These are phyloP conservation scores for Sporothrix brasiliensis DNA, from an alignment of 2,329 filamentous ascomycete genomes.

Conservation along the genomic window DNA sequence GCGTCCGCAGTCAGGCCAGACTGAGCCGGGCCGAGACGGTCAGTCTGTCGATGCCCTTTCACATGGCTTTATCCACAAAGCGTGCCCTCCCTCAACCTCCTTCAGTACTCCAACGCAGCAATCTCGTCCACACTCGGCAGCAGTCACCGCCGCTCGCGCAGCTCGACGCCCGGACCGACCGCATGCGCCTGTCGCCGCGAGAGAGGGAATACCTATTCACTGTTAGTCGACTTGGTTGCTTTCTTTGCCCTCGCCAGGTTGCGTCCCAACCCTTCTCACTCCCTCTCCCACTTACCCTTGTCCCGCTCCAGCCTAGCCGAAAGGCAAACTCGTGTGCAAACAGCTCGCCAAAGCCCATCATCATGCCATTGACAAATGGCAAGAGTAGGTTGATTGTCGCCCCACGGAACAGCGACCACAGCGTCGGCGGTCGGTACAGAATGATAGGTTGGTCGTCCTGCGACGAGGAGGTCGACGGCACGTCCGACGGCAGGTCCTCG, in stretches of 20 bases:
- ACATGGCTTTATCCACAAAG: too few species aligned
- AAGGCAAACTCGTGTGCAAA: conserved; percentile 97
- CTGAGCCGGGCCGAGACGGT: too few species aligned
- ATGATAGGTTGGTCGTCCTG: conserved; percentile 62
- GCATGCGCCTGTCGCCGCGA: conserved; percentile 65
- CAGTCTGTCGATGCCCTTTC: neutral
- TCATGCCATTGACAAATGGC: conserved; percentile 96
- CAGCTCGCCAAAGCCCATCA: conserved; percentile 95
- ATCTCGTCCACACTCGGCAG: conserved; percentile 6
- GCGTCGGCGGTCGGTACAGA: conserved; percentile 83
- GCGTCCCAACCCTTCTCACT: neutral
- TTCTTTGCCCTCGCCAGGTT: neutral
- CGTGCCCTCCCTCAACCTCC: neutral
- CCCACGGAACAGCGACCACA: conserved; percentile 83
- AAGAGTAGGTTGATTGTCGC: conserved; percentile 94
- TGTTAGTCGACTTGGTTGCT: conserved; percentile 22
- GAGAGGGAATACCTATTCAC: conserved; percentile 57
- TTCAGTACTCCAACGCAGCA: neutral
- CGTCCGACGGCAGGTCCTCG: conserved; percentile 64
- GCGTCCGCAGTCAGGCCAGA: neutral
- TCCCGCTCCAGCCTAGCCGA: conserved; percentile 87
- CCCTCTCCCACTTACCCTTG: conserved; percentile 67
- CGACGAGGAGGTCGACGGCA: conserved; percentile 53
- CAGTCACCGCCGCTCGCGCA: conserved; percentile 64
- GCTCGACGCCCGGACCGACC: conserved; percentile 81